Percentiles rank a stretch among this genome's conserved stretches.
These are phyloP conservation scores for Waltiozyma sp. DNA, from an alignment of 1,139 yeast genomes.

Conservation along the genomic window DNA sequence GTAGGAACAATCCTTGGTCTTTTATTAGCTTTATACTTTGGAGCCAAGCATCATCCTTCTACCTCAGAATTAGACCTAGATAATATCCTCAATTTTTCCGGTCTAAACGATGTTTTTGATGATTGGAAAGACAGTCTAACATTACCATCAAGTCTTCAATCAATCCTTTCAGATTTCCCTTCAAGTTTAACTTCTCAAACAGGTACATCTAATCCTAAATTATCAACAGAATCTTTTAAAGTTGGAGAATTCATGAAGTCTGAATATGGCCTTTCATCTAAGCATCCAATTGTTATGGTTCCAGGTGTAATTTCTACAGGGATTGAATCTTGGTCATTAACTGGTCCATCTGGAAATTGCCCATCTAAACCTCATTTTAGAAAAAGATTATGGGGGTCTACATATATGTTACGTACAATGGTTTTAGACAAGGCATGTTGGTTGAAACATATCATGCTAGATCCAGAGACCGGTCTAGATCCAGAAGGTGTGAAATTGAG, in stretches of 20 bases:
- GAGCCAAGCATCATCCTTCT: constrained; percentile 31
- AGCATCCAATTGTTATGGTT: constrained; percentile 78
- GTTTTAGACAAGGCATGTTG: constrained; percentile 85
- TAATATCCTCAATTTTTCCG: constrained; percentile 44
- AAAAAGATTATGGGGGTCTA: constrained; percentile 92
- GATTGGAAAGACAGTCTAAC: constrained; percentile 69
- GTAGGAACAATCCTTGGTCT: constrained; percentile 67
- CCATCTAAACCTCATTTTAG: constrained; percentile 79
- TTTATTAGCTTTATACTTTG: constrained; percentile 50
- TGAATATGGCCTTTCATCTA: constrained; percentile 39
- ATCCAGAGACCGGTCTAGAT: constrained; percentile 84
- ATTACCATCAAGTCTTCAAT: constrained; percentile 35
- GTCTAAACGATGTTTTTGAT: constrained; percentile 36
- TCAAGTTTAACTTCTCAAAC: constrained; percentile 10
- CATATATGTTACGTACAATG: constrained; percentile 91
- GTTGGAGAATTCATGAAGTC: constrained; percentile 63
- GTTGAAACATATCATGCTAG: constrained; percentile 84
- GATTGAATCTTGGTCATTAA: constrained; percentile 84
- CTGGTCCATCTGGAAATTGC: constrained; percentile 43
- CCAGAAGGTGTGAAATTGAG: constrained; percentile 73
- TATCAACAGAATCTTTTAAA: constrained; percentile 73
- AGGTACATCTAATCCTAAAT: constrained; percentile 20
- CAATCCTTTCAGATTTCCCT: constrained; percentile 48
- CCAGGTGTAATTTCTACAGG: constrained; percentile 97
- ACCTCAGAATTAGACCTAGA: constrained; percentile 33